phyloP scores from a whole-genome alignment of 106 monocot species.

The Dendrobium officinale region DNA sequence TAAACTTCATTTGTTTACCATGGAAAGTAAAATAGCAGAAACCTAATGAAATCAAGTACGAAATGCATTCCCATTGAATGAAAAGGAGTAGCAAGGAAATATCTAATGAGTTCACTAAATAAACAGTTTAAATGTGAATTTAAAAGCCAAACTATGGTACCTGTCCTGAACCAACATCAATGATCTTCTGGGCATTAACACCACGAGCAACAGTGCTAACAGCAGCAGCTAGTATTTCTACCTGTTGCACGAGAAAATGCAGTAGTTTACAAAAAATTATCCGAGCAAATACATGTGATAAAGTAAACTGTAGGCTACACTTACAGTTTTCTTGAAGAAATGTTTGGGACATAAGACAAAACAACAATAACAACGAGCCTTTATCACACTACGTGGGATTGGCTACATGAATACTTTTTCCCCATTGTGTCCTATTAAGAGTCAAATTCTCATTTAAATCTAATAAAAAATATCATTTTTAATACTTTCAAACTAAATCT shows the following conservation, averaged over 20 bases:
- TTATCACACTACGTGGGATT: too few species aligned
- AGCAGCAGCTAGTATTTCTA: constrained; percentile 63
- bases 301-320: not conserved
- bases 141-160: constrained; percentile 22
- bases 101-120: not conserved
- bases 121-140: not conserved
- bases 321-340: not conserved
- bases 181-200: constrained; percentile 54
- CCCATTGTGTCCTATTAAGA: too few species aligned
- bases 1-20: not conserved
- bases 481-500: too few species aligned
- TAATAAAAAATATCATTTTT: too few species aligned
- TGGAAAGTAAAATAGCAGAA: not conserved
- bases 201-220: constrained; percentile 34
- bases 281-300: not conserved
- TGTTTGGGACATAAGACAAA: not conserved
- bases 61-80: not conserved
- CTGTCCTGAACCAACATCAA: constrained; percentile 99
- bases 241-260: constrained; percentile 31
- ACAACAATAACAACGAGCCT: too few species aligned
- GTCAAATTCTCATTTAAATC: too few species aligned
- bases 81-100: not conserved
- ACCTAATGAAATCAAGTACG: not conserved
- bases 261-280: not conserved
- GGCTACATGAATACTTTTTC: too few species aligned